Evolutionary conservation across 1,139 yeast species (phyloP).

Genomic region (Taphrina deformans): DNA sequence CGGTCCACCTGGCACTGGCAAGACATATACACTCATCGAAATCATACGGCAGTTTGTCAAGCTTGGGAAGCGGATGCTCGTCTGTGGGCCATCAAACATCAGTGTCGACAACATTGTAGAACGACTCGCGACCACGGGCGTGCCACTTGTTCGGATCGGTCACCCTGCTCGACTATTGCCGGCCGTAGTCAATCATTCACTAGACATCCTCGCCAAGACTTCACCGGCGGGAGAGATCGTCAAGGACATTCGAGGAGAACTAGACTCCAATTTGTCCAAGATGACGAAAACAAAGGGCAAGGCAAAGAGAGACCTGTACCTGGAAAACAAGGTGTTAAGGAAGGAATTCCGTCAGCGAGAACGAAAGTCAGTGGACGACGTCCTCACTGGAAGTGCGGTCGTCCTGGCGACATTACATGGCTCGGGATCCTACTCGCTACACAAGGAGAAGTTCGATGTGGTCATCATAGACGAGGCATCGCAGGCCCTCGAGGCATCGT

Average conservation of each 20-base stretch:
- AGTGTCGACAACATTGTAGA: constrained; percentile 86
- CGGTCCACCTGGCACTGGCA: constrained; percentile 82
- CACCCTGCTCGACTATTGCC: constrained; percentile 85
- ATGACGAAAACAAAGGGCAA: constrained; percentile 60
- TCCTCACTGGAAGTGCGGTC: constrained; percentile 63
- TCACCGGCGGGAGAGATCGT: constrained; percentile 65
- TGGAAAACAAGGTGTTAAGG: constrained; percentile 65
- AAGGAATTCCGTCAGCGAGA: constrained; percentile 72
- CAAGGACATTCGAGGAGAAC: constrained; percentile 68
- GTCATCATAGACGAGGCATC: constrained; percentile 93
- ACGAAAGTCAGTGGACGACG: constrained; percentile 59
- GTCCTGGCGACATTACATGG: constrained; percentile 86
- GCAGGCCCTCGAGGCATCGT: constrained; percentile 89
- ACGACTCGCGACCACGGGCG: constrained; percentile 57
- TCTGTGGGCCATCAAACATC: constrained; percentile 95
- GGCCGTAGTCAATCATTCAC: constrained; percentile 65
- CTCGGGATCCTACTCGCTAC: constrained; percentile 51
- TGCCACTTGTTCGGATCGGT: constrained; percentile 71
- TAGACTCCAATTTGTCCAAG: constrained; percentile 58
- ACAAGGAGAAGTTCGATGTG: constrained; percentile 60
- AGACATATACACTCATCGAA: constrained; percentile 85
- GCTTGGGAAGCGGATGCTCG: constrained; percentile 67
- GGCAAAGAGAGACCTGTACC: constrained; percentile 63
- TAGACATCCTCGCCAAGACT: constrained; percentile 68
- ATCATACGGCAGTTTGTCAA: constrained; percentile 69